A percentile compares a stretch with the other conserved stretches of the same genome.
phyloP scores from a whole-genome alignment of 2,329 filamentous ascomycete genomes.

The Rhytidhysteron rufulum region DNA sequence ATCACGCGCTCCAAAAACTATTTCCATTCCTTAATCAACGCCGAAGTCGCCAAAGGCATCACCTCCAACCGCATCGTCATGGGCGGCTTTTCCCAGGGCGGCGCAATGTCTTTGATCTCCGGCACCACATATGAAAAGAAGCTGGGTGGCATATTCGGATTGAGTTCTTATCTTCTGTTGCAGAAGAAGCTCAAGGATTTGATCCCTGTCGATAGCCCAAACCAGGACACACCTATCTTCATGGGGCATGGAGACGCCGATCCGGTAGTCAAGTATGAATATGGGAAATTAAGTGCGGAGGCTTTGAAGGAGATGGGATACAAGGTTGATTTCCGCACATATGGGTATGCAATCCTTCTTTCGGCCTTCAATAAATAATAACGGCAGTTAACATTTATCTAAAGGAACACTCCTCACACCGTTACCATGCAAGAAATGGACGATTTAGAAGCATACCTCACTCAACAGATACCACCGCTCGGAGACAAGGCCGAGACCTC shows the following conservation, averaged over 20 bases:
- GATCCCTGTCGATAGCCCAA: slow-evolving; percentile 47
- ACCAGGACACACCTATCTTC: slow-evolving; percentile 77
- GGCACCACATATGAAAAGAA: slow-evolving; percentile 71
- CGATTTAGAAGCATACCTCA: slow-evolving; percentile 67
- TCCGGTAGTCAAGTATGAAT: slow-evolving; percentile 64
- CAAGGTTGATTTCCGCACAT: slow-evolving; percentile 71
- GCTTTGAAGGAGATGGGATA: slow-evolving; percentile 66
- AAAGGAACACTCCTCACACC: slow-evolving; percentile 68
- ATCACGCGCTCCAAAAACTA: slow-evolving; percentile 70
- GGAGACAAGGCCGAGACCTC: slow-evolving; percentile 30
- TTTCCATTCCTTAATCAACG: slow-evolving; percentile 73
- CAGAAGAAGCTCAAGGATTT: slow-evolving; percentile 57
- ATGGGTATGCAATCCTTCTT: slow-evolving; percentile 53
- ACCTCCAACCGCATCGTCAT: slow-evolving; percentile 78
- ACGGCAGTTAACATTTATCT: no score
- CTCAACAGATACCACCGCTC: slow-evolving; percentile 48
- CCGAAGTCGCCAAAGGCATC: slow-evolving; percentile 78
- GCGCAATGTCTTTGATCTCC: slow-evolving; percentile 78
- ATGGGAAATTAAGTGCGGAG: slow-evolving; percentile 66
- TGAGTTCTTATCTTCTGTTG: slow-evolving; percentile 79
- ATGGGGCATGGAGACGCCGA: slow-evolving; percentile 86
- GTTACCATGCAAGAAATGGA: slow-evolving; percentile 76
- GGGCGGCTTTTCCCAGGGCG: slow-evolving; percentile 82
- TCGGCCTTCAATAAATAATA: no score
- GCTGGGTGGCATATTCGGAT: slow-evolving; percentile 80